Conservation (phyloP, 371 early-diverging fungal species). For the Rhizopus sp. region DNA sequence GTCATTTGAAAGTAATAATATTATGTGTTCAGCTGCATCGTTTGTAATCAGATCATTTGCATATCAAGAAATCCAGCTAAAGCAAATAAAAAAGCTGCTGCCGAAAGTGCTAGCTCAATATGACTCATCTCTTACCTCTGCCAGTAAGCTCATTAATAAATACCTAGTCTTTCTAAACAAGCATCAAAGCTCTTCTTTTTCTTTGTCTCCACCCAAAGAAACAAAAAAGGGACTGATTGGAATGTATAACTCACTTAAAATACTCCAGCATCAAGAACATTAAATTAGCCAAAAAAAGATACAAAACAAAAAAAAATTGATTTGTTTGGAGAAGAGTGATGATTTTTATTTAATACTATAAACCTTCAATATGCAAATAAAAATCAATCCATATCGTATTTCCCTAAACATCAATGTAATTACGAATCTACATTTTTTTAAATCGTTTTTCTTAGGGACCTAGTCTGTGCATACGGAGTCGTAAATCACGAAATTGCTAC, state of each 20-base stretch:
- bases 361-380: conserved; percentile 16
- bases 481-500: conserved; percentile 4
- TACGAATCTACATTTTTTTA: conserved; percentile 11
- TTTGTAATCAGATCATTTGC: conserved; percentile 17
- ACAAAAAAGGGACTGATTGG: conserved; percentile 19
- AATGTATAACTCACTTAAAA: conserved; percentile 18
- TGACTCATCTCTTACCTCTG: conserved; percentile 8
- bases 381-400: conserved; percentile 17
- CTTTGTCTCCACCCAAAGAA: conserved; percentile 17
- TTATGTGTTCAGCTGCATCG: conserved; percentile 15
- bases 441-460: conserved; percentile 12
- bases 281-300: conserved; percentile 13
- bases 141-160: conserved; percentile 14
- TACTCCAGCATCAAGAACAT: conserved; percentile 16
- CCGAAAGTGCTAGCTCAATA: conserved; percentile 18
- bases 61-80: conserved; percentile 13
- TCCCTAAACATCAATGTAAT: conserved; percentile 12
- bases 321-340: conserved; percentile 11
- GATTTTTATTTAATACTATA: conserved; percentile 12
- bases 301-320: conserved; percentile 7
- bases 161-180: conserved; percentile 19
- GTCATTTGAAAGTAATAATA: conserved; percentile 11
- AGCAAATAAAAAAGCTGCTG: conserved; percentile 10
- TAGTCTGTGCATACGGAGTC: conserved; percentile 14
- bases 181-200: conserved; percentile 21